Percentiles rank a stretch among this genome's conserved stretches.
phyloP scores from a whole-genome alignment of 2,329 filamentous ascomycete genomes.

The Zymoseptoria pseudotritici region DNA sequence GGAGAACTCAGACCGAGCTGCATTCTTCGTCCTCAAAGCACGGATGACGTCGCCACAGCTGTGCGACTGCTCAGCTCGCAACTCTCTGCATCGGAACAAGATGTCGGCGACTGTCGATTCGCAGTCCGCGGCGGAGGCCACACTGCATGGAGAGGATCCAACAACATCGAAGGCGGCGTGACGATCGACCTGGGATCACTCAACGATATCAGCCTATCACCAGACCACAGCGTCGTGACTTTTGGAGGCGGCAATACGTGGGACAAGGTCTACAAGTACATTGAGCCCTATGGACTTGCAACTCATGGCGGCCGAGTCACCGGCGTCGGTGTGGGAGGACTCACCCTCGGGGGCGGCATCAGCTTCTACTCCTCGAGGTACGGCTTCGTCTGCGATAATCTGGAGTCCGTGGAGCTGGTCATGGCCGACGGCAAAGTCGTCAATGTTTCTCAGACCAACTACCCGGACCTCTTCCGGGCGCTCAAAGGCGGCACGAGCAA shows the following conservation, averaged over 20 bases:
- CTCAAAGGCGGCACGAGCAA: conserved; percentile 20
- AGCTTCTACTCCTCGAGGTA: conserved; percentile 19
- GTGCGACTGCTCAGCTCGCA: not conserved
- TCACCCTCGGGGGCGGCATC: conserved; percentile 24
- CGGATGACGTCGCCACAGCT: not conserved
- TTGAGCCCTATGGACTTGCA: conserved; percentile 9
- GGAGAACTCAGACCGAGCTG: not conserved
- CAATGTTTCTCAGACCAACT: conserved; percentile 13
- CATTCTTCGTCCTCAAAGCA: not conserved
- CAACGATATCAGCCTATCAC: conserved; percentile 29
- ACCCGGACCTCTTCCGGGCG: conserved; percentile 17
- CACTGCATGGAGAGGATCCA: not conserved
- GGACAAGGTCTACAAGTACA: conserved; percentile 9
- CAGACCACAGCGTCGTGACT: conserved; percentile 30
- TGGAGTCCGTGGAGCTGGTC: conserved; percentile 21
- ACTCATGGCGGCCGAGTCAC: conserved; percentile 16
- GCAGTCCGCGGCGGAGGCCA: not conserved
- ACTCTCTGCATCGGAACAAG: not conserved
- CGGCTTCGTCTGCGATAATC: conserved; percentile 24
- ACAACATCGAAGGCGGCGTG: conserved; percentile 15
- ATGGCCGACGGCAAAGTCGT: conserved; percentile 18
- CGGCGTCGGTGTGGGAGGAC: conserved; percentile 22
- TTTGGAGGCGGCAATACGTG: conserved; percentile 30
- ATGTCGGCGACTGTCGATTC: not conserved
- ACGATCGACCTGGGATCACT: conserved; percentile 41